Evolutionary conservation across 2,329 filamentous ascomycete genomes (phyloP), one percentile per base, ranked within the genome.

Genomic region (Botryotinia globosa): DNA sequence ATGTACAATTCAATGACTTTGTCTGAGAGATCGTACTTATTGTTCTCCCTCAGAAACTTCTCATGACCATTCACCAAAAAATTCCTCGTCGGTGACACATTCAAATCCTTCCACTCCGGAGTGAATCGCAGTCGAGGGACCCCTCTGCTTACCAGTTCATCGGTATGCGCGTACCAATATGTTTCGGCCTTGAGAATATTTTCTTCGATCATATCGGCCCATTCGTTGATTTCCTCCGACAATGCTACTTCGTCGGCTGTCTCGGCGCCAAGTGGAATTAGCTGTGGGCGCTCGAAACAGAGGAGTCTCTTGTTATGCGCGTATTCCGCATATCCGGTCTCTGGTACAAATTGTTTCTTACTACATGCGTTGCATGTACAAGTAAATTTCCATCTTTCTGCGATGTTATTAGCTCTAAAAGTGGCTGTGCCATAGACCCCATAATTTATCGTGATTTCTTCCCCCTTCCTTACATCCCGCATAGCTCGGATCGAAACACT

Each of bases 381-480:
- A 4, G 2, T 9, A 3, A 56, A 56, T 4, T 20, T 56, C 54
- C 54, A 56, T 32, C 14, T 56, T 9, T 32, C 29, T 0, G 54
- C 0, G 2, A 56, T 56, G 20, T 56, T 56, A 0, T 6, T 1
- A 0, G 2, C 3, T 4, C n/a, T 14, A 20, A 56, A 56, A 2
- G n/a, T 10, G 3, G 7, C 16, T 0, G 54, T 1, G 0, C 54
- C 54, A 56, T 56, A 56, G 2, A 32, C 54, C 0, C 54, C 54
- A 32, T 56, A 56, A 4, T 56, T 56, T 0, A 32, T 18, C 0
- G 54, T 32, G 5, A 56, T 56, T 56, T 32, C 54, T 0, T 56
- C n/a, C 32, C 54, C 54, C 1, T 20, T 32, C 16, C 1, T 56
- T 0, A 56, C 4, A 32, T 32, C 8, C 16, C 1, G 12, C 16